phyloP scores from a whole-genome alignment of 176 grass and related monocot genomes.

The Panicum miliaceum region DNA sequence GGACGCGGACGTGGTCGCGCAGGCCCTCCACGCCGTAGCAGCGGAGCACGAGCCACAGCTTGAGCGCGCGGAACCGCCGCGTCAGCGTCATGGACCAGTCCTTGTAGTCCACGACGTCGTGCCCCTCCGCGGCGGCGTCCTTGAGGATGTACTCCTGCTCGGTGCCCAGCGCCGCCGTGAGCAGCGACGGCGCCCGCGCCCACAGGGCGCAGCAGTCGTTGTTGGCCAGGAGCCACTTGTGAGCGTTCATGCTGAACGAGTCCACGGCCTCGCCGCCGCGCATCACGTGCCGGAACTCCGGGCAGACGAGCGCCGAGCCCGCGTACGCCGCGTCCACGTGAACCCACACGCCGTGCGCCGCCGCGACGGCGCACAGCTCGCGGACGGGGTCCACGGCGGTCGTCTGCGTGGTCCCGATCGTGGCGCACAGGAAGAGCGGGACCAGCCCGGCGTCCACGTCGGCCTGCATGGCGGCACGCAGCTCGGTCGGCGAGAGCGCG shows the following conservation, averaged over 20 bases:
- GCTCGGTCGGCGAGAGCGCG: constrained; percentile 41
- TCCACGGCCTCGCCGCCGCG: constrained; percentile 46
- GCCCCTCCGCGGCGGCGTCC: constrained; percentile 45
- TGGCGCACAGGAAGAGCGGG: constrained; percentile 63
- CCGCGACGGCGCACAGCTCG: constrained; percentile 39
- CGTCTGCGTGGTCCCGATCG: constrained; percentile 59
- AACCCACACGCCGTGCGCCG: constrained; percentile 37
- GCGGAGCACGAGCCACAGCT: constrained; percentile 77
- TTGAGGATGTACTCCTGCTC: constrained; percentile 68
- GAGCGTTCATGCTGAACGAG: constrained; percentile 68
- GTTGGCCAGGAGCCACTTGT: constrained; percentile 78
- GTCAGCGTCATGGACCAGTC: constrained; percentile 70
- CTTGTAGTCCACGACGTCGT: constrained; percentile 77
- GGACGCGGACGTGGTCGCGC: constrained; percentile 48
- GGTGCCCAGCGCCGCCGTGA: constrained; percentile 61
- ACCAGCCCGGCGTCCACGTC: constrained; percentile 55
- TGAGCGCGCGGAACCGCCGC: constrained; percentile 70
- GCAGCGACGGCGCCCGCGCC: constrained; percentile 35
- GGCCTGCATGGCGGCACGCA: constrained; percentile 39
- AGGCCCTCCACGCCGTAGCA: constrained; percentile 68
- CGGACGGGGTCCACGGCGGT: constrained; percentile 53
- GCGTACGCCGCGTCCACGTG: constrained; percentile 71
- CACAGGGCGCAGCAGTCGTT: constrained; percentile 81
- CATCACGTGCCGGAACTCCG: constrained; percentile 52
- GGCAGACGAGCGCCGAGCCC: constrained; percentile 55